Conservation (phyloP, 2,329 filamentous ascomycete genomes). For the Ceratocystis eucalypticola region DNA sequence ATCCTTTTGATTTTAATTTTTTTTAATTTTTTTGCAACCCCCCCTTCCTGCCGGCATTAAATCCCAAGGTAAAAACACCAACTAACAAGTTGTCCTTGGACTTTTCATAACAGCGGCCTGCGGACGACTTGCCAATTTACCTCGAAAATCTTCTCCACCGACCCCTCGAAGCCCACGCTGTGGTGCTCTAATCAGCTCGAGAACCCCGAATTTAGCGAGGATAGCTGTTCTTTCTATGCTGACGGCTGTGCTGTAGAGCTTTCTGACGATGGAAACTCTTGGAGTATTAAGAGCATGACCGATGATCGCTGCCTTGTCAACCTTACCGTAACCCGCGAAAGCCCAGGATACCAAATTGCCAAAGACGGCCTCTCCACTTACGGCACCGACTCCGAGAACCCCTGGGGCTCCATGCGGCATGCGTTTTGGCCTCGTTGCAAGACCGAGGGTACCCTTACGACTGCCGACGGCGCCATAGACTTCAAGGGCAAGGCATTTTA, state of each 20-base stretch:
- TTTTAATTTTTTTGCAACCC: neutral
- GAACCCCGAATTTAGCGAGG: conserved; percentile 72
- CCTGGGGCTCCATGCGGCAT: conserved; percentile 88
- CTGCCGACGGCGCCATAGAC: conserved; percentile 66
- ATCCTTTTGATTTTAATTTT: neutral
- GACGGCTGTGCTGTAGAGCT: conserved; percentile 75
- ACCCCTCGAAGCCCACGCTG: conserved; percentile 56
- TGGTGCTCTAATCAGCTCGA: conserved; percentile 73
- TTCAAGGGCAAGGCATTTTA: conserved; percentile 70
- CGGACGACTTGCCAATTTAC: conserved; percentile 89
- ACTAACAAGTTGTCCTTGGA: neutral
- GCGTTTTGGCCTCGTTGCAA: conserved; percentile 84
- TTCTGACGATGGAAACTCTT: conserved; percentile 67
- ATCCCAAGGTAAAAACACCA: neutral
- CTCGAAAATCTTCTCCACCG: conserved; percentile 75
- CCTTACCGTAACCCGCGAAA: conserved; percentile 59
- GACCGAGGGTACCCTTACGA: conserved; percentile 72
- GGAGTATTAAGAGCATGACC: conserved; percentile 79
- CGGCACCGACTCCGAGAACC: conserved; percentile 70
- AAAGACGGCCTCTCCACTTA: conserved; percentile 73
- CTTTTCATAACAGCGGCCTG: conserved; percentile 50
- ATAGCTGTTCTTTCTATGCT: conserved; percentile 72
- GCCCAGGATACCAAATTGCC: conserved; percentile 75
- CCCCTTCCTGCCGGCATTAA: neutral
- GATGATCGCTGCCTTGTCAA: conserved; percentile 75